Evolutionary conservation across 305 asterid genomes (phyloP).

Genomic region (Solanum hybrid): DNA sequence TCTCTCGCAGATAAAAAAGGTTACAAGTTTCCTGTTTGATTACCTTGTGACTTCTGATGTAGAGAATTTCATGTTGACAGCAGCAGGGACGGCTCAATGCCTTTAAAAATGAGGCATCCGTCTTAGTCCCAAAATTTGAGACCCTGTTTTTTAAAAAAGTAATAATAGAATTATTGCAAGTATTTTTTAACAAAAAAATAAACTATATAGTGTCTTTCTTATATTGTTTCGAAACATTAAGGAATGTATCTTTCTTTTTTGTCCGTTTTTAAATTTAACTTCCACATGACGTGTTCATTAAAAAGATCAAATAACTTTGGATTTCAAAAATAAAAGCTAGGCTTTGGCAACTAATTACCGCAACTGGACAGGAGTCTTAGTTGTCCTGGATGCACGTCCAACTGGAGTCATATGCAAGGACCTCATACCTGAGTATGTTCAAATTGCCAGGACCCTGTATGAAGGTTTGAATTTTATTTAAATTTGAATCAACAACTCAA

Average conservation of each 20-base stretch:
- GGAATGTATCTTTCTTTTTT: not conserved
- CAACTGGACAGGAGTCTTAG: constrained; percentile 57
- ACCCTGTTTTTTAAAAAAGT: too few relatives aligned
- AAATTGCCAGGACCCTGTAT: constrained; percentile 61
- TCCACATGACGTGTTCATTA: too few relatives aligned
- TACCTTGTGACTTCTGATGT: not conserved
- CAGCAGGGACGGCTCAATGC: constrained; percentile 28
- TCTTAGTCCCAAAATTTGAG: too few relatives aligned
- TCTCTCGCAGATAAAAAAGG: not conserved
- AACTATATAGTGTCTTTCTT: not conserved
- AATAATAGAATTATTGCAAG: too few relatives aligned
- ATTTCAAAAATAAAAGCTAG: too few relatives aligned
- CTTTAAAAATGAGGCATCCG: too few relatives aligned
- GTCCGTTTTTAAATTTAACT: not conserved
- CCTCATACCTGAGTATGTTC: constrained; percentile 64
- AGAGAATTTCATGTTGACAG: not conserved
- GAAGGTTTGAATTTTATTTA: constrained; percentile 42
- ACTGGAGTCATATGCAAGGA: constrained; percentile 69
- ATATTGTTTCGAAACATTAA: not conserved
- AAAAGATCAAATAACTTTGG: too few relatives aligned
- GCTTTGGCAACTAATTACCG: too few relatives aligned
- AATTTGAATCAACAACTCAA: not conserved
- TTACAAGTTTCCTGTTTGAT: not conserved
- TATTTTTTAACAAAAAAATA: too few relatives aligned
- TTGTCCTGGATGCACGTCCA: constrained; percentile 80